phyloP scores from a whole-genome alignment of 495 filamentous ascomycete genomes.

The Thermochaetoides thermophila region DNA sequence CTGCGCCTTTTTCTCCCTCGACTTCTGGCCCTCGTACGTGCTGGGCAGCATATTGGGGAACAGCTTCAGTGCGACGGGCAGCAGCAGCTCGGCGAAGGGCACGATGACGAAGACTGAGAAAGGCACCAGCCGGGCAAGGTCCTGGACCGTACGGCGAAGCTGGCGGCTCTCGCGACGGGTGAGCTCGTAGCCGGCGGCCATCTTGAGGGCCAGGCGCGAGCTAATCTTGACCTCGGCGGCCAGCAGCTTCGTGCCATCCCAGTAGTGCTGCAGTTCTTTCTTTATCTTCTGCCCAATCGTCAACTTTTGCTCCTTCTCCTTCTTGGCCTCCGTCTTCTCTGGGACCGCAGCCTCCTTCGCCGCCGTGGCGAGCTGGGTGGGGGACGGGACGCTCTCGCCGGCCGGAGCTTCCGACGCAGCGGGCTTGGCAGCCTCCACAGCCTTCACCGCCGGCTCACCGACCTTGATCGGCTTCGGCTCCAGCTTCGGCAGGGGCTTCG shows the following conservation, averaged over 20 bases:
- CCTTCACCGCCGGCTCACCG: constrained; percentile 16
- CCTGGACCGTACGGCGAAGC: constrained; percentile 82
- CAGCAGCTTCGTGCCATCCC: constrained; percentile 98
- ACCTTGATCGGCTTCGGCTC: constrained; percentile 19
- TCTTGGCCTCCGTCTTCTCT: constrained; percentile 34
- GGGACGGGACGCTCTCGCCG: not conserved
- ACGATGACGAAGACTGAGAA: constrained; percentile 97
- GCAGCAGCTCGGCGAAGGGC: constrained; percentile 88
- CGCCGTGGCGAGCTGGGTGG: not conserved
- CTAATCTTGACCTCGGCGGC: constrained; percentile 88
- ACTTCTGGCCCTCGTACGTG: constrained; percentile 86
- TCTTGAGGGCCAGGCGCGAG: constrained; percentile 78
- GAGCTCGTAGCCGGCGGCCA: constrained; percentile 95
- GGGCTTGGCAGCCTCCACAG: not conserved
- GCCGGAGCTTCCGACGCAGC: not conserved
- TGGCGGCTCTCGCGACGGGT: constrained; percentile 86
- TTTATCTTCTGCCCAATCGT: constrained; percentile 86
- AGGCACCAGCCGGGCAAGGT: constrained; percentile 82
- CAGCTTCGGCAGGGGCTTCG: constrained; percentile 24
- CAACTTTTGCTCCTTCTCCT: constrained; percentile 65
- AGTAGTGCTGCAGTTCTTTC: constrained; percentile 84
- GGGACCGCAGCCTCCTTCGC: constrained; percentile 19
- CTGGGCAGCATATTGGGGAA: constrained; percentile 96
- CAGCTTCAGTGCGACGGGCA: constrained; percentile 80
- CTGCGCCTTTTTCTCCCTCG: constrained; percentile 75